Conservation (phyloP, 805 yeast genomes). For the Metschnikowia picachoensis region DNA sequence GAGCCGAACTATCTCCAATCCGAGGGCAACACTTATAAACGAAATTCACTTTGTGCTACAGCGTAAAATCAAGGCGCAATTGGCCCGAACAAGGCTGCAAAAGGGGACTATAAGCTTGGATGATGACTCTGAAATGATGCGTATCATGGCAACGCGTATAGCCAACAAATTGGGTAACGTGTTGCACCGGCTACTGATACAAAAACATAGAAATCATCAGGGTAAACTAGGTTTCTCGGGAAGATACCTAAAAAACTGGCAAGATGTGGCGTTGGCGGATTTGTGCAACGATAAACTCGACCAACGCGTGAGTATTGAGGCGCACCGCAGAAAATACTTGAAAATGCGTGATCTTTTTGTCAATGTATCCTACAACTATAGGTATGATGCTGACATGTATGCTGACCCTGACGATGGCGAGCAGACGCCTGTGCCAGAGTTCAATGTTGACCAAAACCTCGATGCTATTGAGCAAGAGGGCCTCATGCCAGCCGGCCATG, state of each 20-base stretch:
- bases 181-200: background rate
- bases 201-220: background rate
- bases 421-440: conserved; percentile 10
- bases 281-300: conserved; percentile 3
- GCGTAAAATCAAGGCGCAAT: conserved; percentile 3
- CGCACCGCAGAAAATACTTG: conserved; percentile 18
- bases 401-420: conserved; percentile 5
- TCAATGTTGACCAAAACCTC: conserved; percentile 11
- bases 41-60: conserved; percentile 15
- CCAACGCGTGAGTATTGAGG: conserved; percentile 1
- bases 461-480: conserved; percentile 7
- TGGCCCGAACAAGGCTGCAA: background rate
- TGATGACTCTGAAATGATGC: conserved; percentile 7
- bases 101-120: background rate
- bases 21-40: conserved; percentile 14
- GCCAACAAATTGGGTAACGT: conserved; percentile 11
- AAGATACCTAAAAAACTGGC: conserved; percentile 10
- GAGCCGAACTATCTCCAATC: conserved; percentile 3
- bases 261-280: conserved; percentile 14
- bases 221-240: background rate
- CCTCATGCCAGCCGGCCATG: background rate
- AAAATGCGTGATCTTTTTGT: conserved; percentile 27
- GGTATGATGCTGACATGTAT: conserved; percentile 21
- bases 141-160: conserved; percentile 12
- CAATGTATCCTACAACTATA: conserved; percentile 24